A percentile compares a stretch with the other conserved stretches of the same genome.
Evolutionary conservation across 129 eudicot species (phyloP).

Genomic region (Kitagawia praeruptora): DNA sequence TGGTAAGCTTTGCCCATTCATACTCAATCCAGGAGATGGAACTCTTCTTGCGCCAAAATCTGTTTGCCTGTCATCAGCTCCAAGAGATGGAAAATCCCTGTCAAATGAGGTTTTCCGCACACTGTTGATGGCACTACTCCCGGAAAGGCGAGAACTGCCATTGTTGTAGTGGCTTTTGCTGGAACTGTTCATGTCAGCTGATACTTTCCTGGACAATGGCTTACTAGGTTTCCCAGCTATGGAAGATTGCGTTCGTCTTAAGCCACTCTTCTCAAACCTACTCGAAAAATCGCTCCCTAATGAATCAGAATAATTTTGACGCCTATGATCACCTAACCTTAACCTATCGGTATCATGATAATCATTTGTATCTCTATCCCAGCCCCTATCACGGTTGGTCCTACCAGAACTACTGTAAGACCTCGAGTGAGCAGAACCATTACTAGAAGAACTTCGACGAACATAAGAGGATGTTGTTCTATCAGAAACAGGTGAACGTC

Average conservation of each 20-base stretch:
- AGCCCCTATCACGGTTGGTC: slow-evolving; percentile 50
- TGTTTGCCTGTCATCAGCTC: slow-evolving; percentile 54
- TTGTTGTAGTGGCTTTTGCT: slow-evolving; percentile 30
- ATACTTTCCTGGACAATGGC: slow-evolving; percentile 40
- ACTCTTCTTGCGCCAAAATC: slow-evolving; percentile 50
- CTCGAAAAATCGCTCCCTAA: slow-evolving; percentile 31
- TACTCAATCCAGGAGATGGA: slow-evolving; percentile 76
- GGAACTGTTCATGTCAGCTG: slow-evolving; percentile 29
- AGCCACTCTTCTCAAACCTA: slow-evolving; percentile 56
- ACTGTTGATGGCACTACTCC: slow-evolving; percentile 24
- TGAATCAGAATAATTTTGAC: slow-evolving; percentile 48
- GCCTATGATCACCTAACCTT: slow-evolving; percentile 32
- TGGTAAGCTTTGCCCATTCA: slow-evolving; percentile 59
- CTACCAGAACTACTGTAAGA: slow-evolving; percentile 48
- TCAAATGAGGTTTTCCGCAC: slow-evolving; percentile 51
- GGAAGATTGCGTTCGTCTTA: slow-evolving; percentile 75
- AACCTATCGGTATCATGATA: slow-evolving; percentile 44
- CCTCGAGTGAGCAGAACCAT: slow-evolving; percentile 46
- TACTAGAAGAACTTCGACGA: slow-evolving; percentile 64
- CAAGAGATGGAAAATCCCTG: slow-evolving; percentile 79
- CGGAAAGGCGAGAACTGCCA: slow-evolving; percentile 32
- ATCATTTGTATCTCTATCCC: slow-evolving; percentile 51
- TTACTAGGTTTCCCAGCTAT: slow-evolving; percentile 55
- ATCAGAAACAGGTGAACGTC: slow-evolving; percentile 48
- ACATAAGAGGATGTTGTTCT: slow-evolving; percentile 56